Evolutionary conservation across 2,329 filamentous ascomycete species (phyloP).

Genomic region (Fusarium anguioides): DNA sequence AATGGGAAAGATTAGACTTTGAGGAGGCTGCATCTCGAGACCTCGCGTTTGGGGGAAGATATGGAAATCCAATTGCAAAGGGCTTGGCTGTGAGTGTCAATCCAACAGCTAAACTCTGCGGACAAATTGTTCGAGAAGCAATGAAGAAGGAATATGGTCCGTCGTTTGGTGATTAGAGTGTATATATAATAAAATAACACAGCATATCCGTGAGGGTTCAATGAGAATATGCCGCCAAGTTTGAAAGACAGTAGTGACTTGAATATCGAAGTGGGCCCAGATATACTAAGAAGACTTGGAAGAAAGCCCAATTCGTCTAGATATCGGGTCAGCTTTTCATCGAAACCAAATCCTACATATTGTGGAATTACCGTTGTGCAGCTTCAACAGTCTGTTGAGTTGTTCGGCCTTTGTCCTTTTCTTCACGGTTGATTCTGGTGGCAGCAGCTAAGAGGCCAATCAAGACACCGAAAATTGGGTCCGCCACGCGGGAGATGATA

Average conservation of each 20-base stretch:
- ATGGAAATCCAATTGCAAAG: conserved; percentile 73
- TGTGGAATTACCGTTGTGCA: conserved; percentile 53
- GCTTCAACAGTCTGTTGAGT: conserved; percentile 62
- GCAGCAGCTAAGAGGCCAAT: conserved; percentile 67
- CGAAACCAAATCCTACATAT: background rate
- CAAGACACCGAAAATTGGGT: conserved; percentile 68
- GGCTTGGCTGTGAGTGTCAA: conserved; percentile 73
- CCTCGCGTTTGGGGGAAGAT: conserved; percentile 72
- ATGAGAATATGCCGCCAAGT: background rate
- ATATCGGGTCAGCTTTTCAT: conserved; percentile 10
- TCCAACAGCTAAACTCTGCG: conserved; percentile 76
- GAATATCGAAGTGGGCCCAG: background rate
- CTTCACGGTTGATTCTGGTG: conserved; percentile 69
- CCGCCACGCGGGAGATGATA: conserved; percentile 68
- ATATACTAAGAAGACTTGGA: conserved; percentile 37
- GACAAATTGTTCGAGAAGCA: conserved; percentile 74
- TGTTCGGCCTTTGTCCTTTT: conserved; percentile 67
- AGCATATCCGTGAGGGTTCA: conserved; percentile 6
- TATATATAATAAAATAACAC: conserved; percentile 17
- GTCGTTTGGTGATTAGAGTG: conserved; percentile 54
- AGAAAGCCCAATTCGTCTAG: conserved; percentile 49
- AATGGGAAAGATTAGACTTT: conserved; percentile 66
- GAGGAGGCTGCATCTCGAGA: conserved; percentile 72
- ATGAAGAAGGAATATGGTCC: conserved; percentile 75
- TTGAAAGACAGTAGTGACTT: background rate